Evolutionary conservation across 1,284 basidiomycete genomes (phyloP), one percentile per base, ranked within the genome.

Genomic region (Cryptococcus sp.): DNA sequence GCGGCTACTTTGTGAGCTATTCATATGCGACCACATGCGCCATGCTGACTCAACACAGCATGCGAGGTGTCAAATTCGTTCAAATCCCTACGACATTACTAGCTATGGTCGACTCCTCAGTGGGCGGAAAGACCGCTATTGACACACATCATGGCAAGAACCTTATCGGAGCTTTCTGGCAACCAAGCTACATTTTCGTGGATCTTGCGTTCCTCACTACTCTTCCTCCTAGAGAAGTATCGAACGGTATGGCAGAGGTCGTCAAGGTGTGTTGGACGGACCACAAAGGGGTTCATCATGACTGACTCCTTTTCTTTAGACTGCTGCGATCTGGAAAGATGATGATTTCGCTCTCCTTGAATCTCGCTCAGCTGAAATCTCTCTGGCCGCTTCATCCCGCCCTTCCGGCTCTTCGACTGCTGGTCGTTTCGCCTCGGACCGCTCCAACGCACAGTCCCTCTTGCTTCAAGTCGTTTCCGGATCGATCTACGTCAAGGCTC

Each of bases 201-300:
- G 96, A 99, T 77, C 89, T 92, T 17, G 89, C 93, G 0, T 96
- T 96, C 82, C 85, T 99, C 60, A 90, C 93, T 68, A 95, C 93
- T 1, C 87, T 99, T 5, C 94, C 94, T 0, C 80, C 87, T 45
- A 84, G 96, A 61, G 96, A 99, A 77, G 94, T 98, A 67, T 90
- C 91, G 45, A 99, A 99, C 73, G 95, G 95, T 47, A 97, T 99
- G 91, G 94, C 96, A 1, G 95, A 99, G 78, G 90, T 98, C 4
- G 87, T 99, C 78, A 99, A 98, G 85, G 92, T 90, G 58, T 66
- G 80, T 76, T 16, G 0, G 5, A 43, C 40, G 48, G 3, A 39
- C 43, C 51, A 17, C 37, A 20, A 22, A 29, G 46, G 10, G 23
- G 43, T 11, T 10, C 41, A 40, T 55, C 26, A 22, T 57, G 23